Conservation (phyloP, 371 early-diverging fungal species). For the Mucor velutinosus region DNA sequence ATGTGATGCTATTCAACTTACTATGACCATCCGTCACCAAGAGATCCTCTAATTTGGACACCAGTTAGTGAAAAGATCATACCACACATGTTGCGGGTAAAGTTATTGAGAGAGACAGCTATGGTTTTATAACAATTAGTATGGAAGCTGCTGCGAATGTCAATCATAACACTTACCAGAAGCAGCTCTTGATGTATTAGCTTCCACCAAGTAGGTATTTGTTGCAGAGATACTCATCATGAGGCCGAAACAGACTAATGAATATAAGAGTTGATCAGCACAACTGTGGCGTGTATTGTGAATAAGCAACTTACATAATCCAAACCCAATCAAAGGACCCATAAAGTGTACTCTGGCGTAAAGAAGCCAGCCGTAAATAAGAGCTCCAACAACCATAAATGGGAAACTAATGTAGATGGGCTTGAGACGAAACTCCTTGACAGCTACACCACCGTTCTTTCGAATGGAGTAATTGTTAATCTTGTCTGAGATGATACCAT, state of each 20-base stretch:
- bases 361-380: conserved; percentile 42
- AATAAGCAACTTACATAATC: conserved; percentile 7
- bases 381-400: conserved; percentile 20
- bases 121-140: background rate
- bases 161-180: conserved; percentile 25
- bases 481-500: conserved; percentile 35
- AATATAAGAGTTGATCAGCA: background rate
- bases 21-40: conserved; percentile 42
- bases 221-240: conserved; percentile 32
- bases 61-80: conserved; percentile 36
- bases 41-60: conserved; percentile 19
- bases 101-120: conserved; percentile 34
- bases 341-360: conserved; percentile 26
- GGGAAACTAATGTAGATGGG: conserved; percentile 25
- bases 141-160: too few relatives aligned
- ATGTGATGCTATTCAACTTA: conserved; percentile 11
- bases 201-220: conserved; percentile 34
- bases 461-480: conserved; percentile 13
- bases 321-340: conserved; percentile 30
- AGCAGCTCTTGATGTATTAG: conserved; percentile 24
- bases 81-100: conserved; percentile 28
- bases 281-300: background rate
- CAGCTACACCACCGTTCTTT: conserved; percentile 15
- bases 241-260: conserved; percentile 20
- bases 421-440: conserved; percentile 20